Base-by-base conservation (phyloP, 2,329 filamentous ascomycete genomes). In the Colletotrichum cordylinicola region DNA sequence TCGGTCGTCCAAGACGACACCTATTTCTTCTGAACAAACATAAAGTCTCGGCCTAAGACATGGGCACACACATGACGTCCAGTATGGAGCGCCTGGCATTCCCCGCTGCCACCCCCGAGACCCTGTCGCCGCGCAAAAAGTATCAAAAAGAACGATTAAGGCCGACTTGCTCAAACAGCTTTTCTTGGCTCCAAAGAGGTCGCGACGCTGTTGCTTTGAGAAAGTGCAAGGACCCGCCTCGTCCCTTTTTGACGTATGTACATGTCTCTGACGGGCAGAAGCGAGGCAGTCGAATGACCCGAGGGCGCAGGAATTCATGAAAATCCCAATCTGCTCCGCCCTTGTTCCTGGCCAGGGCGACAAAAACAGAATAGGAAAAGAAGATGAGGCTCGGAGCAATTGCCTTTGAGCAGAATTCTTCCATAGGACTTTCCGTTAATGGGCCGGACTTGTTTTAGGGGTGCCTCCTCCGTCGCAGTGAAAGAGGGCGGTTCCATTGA, bases 31-130 rank as follows among this genome's bases (percentile, higher is more conserved):
- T 73, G 37, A 70, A 31, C 56, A 65, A 75, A 73, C 56, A 67
- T 48, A 16, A 52, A 43, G 64, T 74, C 70, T 64, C 65, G n/a
- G 37, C 24, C 60, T 68, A 70, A 73, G 69, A 75, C 73, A 75
- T 68, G 56, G 48, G n/a, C 48, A 48, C 67, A 48, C 67, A 66
- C 67, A 74, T 71, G 67, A 75, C 55, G 33, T 72, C 18, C 69
- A 33, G 39, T 67, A 21, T 12, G 27, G 35, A 35, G 39, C 31
- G 8, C 18, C 55, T 72, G 39, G 27, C 56, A 56, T 64, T 58
- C 35, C 27, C 29, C 21, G 48, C 18, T 21, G 39, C 64, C 62
- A n/a, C 69, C 43, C 18, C 43, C 61, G 27, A 67, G 31, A 56
- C 56, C 56, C 64, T 66, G 58, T 67, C 64, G 70, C 27, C 64